These are phyloP conservation scores for Sugiyamaella mastotermitis DNA, from an alignment of 805 yeast species.

Conservation along the genomic window DNA sequence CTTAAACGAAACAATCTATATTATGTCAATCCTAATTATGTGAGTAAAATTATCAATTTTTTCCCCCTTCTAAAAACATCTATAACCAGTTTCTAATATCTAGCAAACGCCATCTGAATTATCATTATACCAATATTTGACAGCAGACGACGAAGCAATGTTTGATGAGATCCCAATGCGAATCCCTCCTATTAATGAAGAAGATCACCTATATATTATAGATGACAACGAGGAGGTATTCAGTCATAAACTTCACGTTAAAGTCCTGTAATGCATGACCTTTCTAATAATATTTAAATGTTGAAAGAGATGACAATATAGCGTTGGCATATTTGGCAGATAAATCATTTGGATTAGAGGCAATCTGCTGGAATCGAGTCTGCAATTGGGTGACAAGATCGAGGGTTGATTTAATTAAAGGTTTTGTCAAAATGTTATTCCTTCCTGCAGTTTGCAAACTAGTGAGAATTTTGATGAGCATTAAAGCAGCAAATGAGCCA, in stretches of 20 bases:
- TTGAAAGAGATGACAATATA: not conserved
- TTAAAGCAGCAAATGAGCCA: conserved; percentile 23
- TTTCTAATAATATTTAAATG: not conserved
- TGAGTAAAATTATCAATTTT: not conserved
- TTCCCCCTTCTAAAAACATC: not conserved
- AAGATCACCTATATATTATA: conserved; percentile 26
- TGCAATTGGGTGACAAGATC: conserved; percentile 7
- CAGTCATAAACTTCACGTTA: conserved; percentile 24
- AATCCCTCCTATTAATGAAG: conserved; percentile 29
- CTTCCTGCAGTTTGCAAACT: conserved; percentile 5
- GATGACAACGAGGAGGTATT: conserved; percentile 33
- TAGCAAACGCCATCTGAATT: conserved; percentile 30
- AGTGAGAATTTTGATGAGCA: conserved; percentile 15
- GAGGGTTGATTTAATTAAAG: conserved; percentile 2
- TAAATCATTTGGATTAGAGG: conserved; percentile 14
- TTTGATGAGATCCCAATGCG: conserved; percentile 29
- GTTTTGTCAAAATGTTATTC: conserved; percentile 5
- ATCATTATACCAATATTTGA: conserved; percentile 28
- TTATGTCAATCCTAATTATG: conserved; percentile 24
- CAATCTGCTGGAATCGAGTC: conserved; percentile 10
- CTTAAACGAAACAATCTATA: conserved; percentile 27
- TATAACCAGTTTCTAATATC: conserved; percentile 15
- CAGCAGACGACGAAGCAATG: conserved; percentile 32
- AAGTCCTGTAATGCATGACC: not conserved
- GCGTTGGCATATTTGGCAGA: conserved; percentile 15